Conservation (phyloP, 176 grass and related monocot species). For the Miscanthus lutarioriparius region DNA sequence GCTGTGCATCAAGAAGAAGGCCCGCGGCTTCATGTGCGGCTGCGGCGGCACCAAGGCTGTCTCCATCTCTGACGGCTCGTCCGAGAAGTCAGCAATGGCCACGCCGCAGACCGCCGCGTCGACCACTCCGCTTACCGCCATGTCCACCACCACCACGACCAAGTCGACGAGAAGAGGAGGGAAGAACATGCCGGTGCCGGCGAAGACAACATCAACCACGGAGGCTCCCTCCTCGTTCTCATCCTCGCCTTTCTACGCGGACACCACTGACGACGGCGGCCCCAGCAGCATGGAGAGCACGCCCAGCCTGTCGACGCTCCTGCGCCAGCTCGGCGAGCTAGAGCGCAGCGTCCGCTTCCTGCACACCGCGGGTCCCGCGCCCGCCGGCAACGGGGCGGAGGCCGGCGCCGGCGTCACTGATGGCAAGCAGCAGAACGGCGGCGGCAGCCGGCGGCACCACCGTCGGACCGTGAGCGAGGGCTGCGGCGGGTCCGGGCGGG, state of each 20-base stretch:
- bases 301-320: conserved; percentile 62
- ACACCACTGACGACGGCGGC: conserved; percentile 23
- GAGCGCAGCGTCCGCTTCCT: conserved; percentile 48
- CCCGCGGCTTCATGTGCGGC: conserved; percentile 56
- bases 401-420: not conserved
- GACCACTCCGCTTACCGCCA: not conserved
- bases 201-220: not conserved
- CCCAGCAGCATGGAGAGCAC: conserved; percentile 48
- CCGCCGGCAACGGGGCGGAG: not conserved
- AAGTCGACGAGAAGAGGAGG: not conserved
- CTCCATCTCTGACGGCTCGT: conserved; percentile 52
- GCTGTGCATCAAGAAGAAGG: conserved; percentile 43
- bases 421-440: not conserved
- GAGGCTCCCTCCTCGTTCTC: conserved; percentile 41
- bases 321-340: conserved; percentile 66
- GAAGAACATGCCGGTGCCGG: not conserved
- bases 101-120: conserved; percentile 37
- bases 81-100: conserved; percentile 44
- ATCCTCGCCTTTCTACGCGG: not conserved
- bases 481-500: conserved; percentile 16
- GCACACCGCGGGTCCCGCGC: not conserved
- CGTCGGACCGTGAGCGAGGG: conserved; percentile 52
- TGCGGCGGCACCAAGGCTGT: conserved; percentile 53
- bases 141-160: not conserved
- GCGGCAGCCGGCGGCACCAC: conserved; percentile 2